These are phyloP conservation scores for Fusarium hainanense DNA, from an alignment of 2,329 filamentous ascomycete species.

Conservation along the genomic window DNA sequence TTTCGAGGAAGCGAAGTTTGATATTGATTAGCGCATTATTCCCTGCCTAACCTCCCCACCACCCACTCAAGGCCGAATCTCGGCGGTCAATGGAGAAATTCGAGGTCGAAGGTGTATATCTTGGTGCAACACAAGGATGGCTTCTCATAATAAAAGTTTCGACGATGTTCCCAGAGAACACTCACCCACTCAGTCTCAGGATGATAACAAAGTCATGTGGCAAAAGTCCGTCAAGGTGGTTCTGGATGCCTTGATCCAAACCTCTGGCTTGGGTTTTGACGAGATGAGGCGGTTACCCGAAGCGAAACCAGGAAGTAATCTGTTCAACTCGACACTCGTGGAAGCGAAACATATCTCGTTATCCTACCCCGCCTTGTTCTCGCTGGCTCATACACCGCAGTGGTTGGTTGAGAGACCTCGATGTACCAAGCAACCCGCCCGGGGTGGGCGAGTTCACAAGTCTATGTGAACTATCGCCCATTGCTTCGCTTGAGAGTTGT, in stretches of 20 bases:
- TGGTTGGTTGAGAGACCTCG: constrained; percentile 1
- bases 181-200: background rate
- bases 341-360: constrained; percentile 28
- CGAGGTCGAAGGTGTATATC: background rate
- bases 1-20: constrained; percentile 23
- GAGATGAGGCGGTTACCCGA: constrained; percentile 34
- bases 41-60: constrained; percentile 27
- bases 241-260: constrained; percentile 3
- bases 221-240: background rate
- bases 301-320: constrained; percentile 24
- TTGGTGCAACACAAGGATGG: constrained; percentile 1
- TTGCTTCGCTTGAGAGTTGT: constrained; percentile 44
- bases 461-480: constrained; percentile 28
- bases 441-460: constrained; percentile 20
- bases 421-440: background rate
- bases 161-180: background rate
- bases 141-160: background rate
- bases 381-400: constrained; percentile 10
- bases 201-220: background rate
- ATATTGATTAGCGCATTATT: constrained; percentile 28
- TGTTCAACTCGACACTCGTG: constrained; percentile 37
- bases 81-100: constrained; percentile 16
- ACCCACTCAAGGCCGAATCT: constrained; percentile 28
- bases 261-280: constrained; percentile 19
- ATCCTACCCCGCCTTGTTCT: constrained; percentile 29